Conservation (phyloP, 352 stramenopile genomes). For the Globisporangium canariense region DNA sequence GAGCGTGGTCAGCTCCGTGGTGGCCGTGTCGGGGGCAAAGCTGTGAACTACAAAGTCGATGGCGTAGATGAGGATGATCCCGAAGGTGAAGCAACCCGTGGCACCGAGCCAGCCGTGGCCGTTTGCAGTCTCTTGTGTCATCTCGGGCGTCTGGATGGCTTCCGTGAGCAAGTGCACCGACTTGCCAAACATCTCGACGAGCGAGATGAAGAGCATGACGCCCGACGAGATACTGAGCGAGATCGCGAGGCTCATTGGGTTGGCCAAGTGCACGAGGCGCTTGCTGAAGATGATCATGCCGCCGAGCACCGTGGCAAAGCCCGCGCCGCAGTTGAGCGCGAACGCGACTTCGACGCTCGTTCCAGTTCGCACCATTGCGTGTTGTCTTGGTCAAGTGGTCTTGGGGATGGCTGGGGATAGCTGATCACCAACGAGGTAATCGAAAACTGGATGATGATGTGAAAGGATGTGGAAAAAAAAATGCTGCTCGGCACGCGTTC, state of each 20-base stretch:
- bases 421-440: too few species aligned
- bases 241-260: conserved; percentile 47
- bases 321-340: conserved; percentile 51
- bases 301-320: conserved; percentile 52
- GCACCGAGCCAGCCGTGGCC: conserved; percentile 69
- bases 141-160: too few species aligned
- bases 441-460: too few species aligned
- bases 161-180: conserved; percentile 37
- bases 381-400: neutral
- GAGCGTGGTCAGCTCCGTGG: conserved; percentile 28
- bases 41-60: conserved; percentile 50
- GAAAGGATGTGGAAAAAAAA: too few species aligned
- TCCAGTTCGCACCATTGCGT: conserved; percentile 40
- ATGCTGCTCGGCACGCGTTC: too few species aligned
- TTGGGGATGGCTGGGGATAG: too few species aligned
- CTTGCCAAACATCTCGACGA: conserved; percentile 63
- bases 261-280: conserved; percentile 49
- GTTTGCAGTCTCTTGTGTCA: conserved; percentile 21
- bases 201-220: conserved; percentile 76
- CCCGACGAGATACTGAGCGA: conserved; percentile 63
- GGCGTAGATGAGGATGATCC: conserved; percentile 61
- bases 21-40: conserved; percentile 28
- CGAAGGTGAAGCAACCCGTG: conserved; percentile 85
- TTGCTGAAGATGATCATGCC: conserved; percentile 72
- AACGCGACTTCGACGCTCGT: conserved; percentile 46